Percentiles rank a stretch among this genome's conserved stretches.
These are phyloP conservation scores for fission yeast (Schizosaccharomyces pombe) DNA, from an alignment of 805 yeast species.

Conservation along the genomic window DNA sequence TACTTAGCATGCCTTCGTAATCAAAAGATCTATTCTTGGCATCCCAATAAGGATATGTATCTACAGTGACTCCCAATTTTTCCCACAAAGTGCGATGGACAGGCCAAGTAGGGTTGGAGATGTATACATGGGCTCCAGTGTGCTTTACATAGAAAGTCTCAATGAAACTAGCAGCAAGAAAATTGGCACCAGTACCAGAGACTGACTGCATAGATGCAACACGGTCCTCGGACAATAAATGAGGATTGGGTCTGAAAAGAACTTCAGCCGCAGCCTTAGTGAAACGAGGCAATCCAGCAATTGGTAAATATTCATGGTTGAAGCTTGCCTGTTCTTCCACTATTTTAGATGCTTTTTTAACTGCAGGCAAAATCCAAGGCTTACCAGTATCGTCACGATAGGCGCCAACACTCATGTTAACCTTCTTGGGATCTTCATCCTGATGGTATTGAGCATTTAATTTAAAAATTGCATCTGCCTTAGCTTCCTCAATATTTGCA, in stretches of 20 bases:
- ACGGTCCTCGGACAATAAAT: conserved; percentile 18
- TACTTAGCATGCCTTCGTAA: conserved; percentile 36
- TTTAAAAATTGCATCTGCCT: conserved; percentile 58
- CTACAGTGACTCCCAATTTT: conserved; percentile 41
- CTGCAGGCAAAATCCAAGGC: conserved; percentile 71
- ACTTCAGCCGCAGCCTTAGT: conserved; percentile 42
- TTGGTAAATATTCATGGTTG: conserved; percentile 78
- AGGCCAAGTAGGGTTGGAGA: conserved; percentile 88
- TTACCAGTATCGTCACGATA: conserved; percentile 71
- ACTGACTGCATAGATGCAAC: conserved; percentile 40
- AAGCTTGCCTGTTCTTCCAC: conserved; percentile 39
- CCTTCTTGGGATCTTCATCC: conserved; percentile 28
- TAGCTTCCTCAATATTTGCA: conserved; percentile 29
- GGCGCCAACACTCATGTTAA: conserved; percentile 60
- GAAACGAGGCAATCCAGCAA: conserved; percentile 49
- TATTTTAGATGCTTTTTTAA: conserved; percentile 39
- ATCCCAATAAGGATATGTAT: conserved; percentile 51
- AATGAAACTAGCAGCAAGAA: conserved; percentile 55
- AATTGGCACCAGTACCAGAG: conserved; percentile 81
- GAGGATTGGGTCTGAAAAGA: conserved; percentile 42
- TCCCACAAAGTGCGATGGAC: conserved; percentile 65
- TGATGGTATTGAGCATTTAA: conserved; percentile 48
- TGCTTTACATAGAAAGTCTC: conserved; percentile 16
- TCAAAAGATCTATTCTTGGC: conserved; percentile 36
- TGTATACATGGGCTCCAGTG: conserved; percentile 25